phyloP scores from a whole-genome alignment of 1,139 yeast species.

The Candida sojae region DNA sequence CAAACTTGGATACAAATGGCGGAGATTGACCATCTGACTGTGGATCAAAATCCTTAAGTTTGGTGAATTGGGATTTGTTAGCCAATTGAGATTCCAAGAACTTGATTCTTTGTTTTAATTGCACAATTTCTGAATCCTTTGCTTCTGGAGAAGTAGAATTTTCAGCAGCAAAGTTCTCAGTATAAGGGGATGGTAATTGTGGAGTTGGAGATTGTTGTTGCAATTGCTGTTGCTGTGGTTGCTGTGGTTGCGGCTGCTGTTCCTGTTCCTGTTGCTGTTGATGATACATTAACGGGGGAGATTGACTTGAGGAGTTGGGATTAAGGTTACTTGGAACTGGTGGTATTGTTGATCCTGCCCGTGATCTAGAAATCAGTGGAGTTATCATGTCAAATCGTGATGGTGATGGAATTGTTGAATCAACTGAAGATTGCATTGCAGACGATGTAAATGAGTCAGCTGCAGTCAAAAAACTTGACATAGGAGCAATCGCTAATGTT shows the following conservation, averaged over 20 bases:
- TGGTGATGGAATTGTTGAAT: constrained; percentile 1
- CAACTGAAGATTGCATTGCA: not conserved
- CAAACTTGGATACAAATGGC: constrained; percentile 31
- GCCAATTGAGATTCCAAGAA: constrained; percentile 22
- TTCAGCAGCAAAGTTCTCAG: constrained; percentile 3
- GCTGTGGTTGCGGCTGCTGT: too few species aligned
- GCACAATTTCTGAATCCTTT: constrained; percentile 16
- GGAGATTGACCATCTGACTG: constrained; percentile 22
- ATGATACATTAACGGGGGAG: not conserved
- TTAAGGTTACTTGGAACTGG: constrained; percentile 9
- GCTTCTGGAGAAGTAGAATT: not conserved
- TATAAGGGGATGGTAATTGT: constrained; percentile 4
- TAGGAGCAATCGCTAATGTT: not conserved
- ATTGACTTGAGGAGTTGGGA: constrained; percentile 4
- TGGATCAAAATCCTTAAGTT: constrained; percentile 5
- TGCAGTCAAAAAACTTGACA: not conserved
- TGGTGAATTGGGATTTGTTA: constrained; percentile 5
- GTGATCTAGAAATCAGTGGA: not conserved
- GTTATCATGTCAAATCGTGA: constrained; percentile 1
- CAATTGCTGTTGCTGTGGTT: not conserved
- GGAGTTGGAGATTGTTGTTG: not conserved
- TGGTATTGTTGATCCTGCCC: constrained; percentile 7
- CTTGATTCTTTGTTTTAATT: constrained; percentile 23
- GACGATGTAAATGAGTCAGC: not conserved
- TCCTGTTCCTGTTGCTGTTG: not conserved